These are phyloP conservation scores for Solanum virginianum DNA, from an alignment of 257 asterid genomes.

Conservation along the genomic window DNA sequence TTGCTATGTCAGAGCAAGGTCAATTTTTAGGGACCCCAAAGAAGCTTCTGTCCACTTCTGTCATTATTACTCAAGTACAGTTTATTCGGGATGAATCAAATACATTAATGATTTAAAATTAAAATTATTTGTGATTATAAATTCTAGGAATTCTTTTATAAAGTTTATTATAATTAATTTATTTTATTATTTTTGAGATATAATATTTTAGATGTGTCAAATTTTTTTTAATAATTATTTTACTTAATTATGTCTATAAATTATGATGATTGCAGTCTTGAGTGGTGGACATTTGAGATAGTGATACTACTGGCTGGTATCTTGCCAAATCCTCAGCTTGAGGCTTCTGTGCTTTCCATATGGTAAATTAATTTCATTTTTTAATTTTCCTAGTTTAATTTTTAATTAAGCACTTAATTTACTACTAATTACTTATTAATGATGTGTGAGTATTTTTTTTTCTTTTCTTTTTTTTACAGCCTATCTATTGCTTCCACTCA, in stretches of 20 bases:
- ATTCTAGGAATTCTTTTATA: no score
- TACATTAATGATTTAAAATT: no score
- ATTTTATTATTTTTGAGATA: no score
- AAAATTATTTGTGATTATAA: no score
- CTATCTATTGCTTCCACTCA: conserved; percentile 22
- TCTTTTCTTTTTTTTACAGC: conserved; percentile 8
- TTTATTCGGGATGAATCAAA: no score
- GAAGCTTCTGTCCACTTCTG: background rate
- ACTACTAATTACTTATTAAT: background rate
- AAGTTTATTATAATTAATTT: no score
- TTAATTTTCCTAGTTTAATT: background rate
- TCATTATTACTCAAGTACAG: no score
- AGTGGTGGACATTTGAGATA: conserved; percentile 11
- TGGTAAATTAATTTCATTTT: background rate
- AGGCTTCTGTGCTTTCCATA: conserved; percentile 6
- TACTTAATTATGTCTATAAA: background rate
- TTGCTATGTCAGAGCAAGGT: background rate
- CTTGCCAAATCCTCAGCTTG: conserved; percentile 7
- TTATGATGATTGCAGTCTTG: background rate
- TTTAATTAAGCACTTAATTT: background rate
- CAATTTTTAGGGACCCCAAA: background rate
- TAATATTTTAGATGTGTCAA: no score
- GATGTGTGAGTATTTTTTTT: background rate
- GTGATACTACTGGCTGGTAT: background rate
- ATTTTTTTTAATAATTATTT: background rate